Percentiles rank a stretch among this genome's conserved stretches.
phyloP scores from a whole-genome alignment of 441 rosid species.

The Pelargonium cotyledonis region DNA sequence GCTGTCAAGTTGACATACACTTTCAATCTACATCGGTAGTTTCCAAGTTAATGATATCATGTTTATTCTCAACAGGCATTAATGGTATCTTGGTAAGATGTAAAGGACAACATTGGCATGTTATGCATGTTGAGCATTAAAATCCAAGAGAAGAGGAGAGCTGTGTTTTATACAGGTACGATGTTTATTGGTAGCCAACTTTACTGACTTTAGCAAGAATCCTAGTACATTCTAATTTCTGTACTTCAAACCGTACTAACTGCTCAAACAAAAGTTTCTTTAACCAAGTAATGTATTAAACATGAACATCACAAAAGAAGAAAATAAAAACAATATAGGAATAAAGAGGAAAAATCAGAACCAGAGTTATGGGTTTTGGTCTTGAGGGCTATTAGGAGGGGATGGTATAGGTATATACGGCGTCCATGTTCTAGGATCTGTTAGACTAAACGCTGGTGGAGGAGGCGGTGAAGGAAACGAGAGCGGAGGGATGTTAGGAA shows the following conservation, averaged over 20 bases:
- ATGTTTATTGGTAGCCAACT: background rate
- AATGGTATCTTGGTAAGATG: background rate
- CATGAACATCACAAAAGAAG: background rate
- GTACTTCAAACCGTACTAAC: too few species aligned
- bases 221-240: background rate
- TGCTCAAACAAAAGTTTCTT: background rate
- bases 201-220: too few species aligned
- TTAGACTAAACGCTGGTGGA: slow-evolving; percentile 27
- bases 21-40: too few species aligned
- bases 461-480: slow-evolving; percentile 21
- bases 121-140: background rate
- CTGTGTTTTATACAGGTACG: background rate
- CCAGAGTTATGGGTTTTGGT: slow-evolving; percentile 27
- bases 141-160: background rate
- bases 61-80: background rate
- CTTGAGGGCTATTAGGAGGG: slow-evolving; percentile 33
- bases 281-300: background rate
- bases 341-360: slow-evolving; percentile 7
- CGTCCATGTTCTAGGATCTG: slow-evolving; percentile 34
- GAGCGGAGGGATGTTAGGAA: slow-evolving; percentile 20
- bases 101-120: background rate
- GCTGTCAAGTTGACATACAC: too few species aligned
- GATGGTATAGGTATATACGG: slow-evolving; percentile 39
- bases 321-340: background rate
- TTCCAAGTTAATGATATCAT: too few species aligned